Conservation (phyloP, 1,284 basidiomycete genomes). For the Amylostereum chailletii region DNA sequence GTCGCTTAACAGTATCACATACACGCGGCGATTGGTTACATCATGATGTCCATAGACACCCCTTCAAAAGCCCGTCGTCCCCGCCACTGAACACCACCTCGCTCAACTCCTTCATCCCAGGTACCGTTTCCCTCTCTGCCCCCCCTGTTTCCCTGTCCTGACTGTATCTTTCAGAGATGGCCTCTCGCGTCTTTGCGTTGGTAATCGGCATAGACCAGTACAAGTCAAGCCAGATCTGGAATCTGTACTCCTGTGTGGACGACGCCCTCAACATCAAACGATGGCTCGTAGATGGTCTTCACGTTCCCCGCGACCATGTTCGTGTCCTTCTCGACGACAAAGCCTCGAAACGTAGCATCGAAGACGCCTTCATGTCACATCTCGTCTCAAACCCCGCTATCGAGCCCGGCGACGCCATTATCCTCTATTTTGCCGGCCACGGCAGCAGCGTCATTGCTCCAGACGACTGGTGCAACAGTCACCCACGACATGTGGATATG, state of each 20-base stretch:
- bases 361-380: conserved; percentile 48
- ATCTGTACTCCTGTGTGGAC: conserved; percentile 51
- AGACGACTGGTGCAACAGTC: conserved; percentile 41
- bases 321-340: conserved; percentile 43
- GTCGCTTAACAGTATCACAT: too few relatives aligned
- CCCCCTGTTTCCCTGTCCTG: not conserved
- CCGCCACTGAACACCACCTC: too few relatives aligned
- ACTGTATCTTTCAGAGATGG: conserved; percentile 22
- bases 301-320: conserved; percentile 51
- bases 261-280: conserved; percentile 47
- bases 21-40: too few relatives aligned
- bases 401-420: conserved; percentile 48
- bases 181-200: conserved; percentile 46
- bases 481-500: conserved; percentile 39
- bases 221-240: conserved; percentile 54
- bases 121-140: not conserved
- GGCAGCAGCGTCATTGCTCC: conserved; percentile 48
- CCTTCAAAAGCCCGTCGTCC: too few relatives aligned
- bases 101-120: too few relatives aligned
- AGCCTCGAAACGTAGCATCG: conserved; percentile 51
- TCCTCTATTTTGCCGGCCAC: conserved; percentile 64
- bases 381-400: conserved; percentile 51
- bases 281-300: conserved; percentile 46
- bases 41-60: too few relatives aligned
- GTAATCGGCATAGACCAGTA: conserved; percentile 59